Evolutionary conservation across 1,284 basidiomycete species (phyloP), one percentile per base, ranked within the genome.

Genomic region (Filobasidium uniguttulatum): DNA sequence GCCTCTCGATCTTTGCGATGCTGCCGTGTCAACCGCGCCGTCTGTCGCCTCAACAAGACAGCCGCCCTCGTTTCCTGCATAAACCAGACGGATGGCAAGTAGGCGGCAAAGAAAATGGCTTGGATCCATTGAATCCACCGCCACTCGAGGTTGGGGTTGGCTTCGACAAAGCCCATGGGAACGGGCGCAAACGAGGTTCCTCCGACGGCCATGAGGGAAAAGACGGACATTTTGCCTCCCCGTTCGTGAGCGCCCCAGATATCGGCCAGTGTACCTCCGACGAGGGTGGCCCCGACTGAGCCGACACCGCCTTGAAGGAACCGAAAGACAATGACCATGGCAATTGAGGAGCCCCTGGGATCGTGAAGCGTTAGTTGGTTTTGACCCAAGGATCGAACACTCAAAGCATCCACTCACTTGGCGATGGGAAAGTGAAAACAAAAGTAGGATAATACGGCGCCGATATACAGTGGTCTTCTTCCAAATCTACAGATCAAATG

Each of bases 111-210:
- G 9, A 61, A 45, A 45, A 66, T 83, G 62, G 79, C 71, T 55
- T 81, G 77, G 26, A 85, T 74, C 82, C 83, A 85, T 64, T 84
- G 78, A 15, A 86, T 83, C 83, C 84, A 86, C 31, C 81, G 73
- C 84, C 84, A 87, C 48, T 72, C 70, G 30, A 85, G 62, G 8
- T 68, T 68, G 0, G 68, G 62, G 52, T 80, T 76, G 58, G 78
- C 74, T 58, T 82, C 81, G 7, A 84, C 77, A 76, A 78, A 85
- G 3, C 79, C 81, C 3, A 77, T 75, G n/a, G 75, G 69, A 0
- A 81, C 67, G 1, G 82, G 78, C 2, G 81, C 83, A 1, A 84
- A 53, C 0, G 81, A 82, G 0, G 77, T 78, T 35, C 47, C 76
- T 19, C 73, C 75, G 25, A 85, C 65, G 0, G 77, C 78, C 15